phyloP scores from a whole-genome alignment of 305 asterid genomes.

The Ruellia speciosa region DNA sequence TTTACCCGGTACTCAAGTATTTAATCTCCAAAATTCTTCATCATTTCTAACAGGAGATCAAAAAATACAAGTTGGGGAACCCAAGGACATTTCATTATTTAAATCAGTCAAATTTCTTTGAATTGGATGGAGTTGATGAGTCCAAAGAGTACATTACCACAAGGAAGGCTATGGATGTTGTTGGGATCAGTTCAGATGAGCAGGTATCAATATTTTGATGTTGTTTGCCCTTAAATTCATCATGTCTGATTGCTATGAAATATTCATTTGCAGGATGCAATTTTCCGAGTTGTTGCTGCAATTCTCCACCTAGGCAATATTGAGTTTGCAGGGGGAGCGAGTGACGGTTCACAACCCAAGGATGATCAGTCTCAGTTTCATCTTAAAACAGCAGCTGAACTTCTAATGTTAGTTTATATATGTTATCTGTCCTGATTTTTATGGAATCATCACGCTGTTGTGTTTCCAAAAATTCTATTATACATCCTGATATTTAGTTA shows the following conservation, averaged over 20 bases:
- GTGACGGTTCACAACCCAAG: slow-evolving; percentile 51
- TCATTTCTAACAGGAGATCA: slow-evolving; percentile 41
- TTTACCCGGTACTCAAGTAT: slow-evolving; percentile 5
- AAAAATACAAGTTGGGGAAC: slow-evolving; percentile 67
- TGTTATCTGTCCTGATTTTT: no score
- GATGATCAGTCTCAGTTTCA: slow-evolving; percentile 60
- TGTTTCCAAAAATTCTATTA: no score
- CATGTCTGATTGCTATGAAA: slow-evolving; percentile 13
- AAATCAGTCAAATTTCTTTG: slow-evolving; percentile 69
- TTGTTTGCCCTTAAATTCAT: slow-evolving; percentile 15
- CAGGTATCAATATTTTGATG: slow-evolving; percentile 43
- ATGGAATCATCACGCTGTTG: background rate
- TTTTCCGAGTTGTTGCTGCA: slow-evolving; percentile 77
- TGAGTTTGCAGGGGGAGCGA: slow-evolving; percentile 56
- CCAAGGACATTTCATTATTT: slow-evolving; percentile 74
- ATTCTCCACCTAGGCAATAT: slow-evolving; percentile 80
- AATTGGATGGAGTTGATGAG: slow-evolving; percentile 70
- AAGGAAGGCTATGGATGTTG: slow-evolving; percentile 81
- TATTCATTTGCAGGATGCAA: slow-evolving; percentile 56
- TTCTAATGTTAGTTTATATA: slow-evolving; percentile 35
- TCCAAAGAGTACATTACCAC: slow-evolving; percentile 69
- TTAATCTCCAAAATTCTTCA: slow-evolving; percentile 4
- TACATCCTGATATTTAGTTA: no score
- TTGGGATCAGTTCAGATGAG: slow-evolving; percentile 70
- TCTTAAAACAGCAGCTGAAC: slow-evolving; percentile 62